Conservation (phyloP, 2,329 filamentous ascomycete genomes). For the Aschersonia sp. region DNA sequence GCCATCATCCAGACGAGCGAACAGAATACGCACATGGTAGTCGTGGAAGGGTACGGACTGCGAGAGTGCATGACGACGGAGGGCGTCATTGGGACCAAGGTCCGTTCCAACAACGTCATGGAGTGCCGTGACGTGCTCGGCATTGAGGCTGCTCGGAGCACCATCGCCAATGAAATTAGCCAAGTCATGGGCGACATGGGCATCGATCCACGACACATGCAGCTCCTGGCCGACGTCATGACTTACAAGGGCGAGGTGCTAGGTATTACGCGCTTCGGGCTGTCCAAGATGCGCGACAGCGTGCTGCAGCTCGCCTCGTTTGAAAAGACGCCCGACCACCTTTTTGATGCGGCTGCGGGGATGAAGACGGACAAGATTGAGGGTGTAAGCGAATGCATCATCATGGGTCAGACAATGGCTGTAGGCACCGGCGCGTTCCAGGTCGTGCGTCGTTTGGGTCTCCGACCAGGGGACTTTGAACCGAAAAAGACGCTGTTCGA, state of each 20-base stretch:
- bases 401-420: slow-evolving; percentile 90
- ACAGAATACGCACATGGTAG: slow-evolving; percentile 51
- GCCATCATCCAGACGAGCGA: slow-evolving; percentile 81
- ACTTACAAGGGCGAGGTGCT: slow-evolving; percentile 96
- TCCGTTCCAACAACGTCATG: slow-evolving; percentile 76
- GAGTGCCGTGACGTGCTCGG: slow-evolving; percentile 78
- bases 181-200: slow-evolving; percentile 87
- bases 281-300: slow-evolving; percentile 91
- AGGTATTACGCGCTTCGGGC: slow-evolving; percentile 89
- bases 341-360: slow-evolving; percentile 85
- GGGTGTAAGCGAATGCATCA: slow-evolving; percentile 92
- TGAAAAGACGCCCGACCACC: slow-evolving; percentile 94
- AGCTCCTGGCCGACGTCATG: slow-evolving; percentile 94
- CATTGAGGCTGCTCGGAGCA: slow-evolving; percentile 83
- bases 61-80: slow-evolving; percentile 84
- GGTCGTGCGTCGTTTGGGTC: slow-evolving; percentile 63
- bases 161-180: slow-evolving; percentile 79
- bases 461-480: slow-evolving; percentile 43
- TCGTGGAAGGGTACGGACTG: slow-evolving; percentile 92
- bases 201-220: slow-evolving; percentile 96
- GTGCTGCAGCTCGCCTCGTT: slow-evolving; percentile 91
- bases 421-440: slow-evolving; percentile 88
- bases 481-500: slow-evolving; percentile 56
- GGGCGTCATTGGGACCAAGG: slow-evolving; percentile 67
- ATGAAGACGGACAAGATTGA: slow-evolving; percentile 90